A percentile compares a stretch with the other conserved stretches of the same genome.
phyloP scores from a whole-genome alignment of 1,284 basidiomycete species.

The Fistulinella cinereoalba region DNA sequence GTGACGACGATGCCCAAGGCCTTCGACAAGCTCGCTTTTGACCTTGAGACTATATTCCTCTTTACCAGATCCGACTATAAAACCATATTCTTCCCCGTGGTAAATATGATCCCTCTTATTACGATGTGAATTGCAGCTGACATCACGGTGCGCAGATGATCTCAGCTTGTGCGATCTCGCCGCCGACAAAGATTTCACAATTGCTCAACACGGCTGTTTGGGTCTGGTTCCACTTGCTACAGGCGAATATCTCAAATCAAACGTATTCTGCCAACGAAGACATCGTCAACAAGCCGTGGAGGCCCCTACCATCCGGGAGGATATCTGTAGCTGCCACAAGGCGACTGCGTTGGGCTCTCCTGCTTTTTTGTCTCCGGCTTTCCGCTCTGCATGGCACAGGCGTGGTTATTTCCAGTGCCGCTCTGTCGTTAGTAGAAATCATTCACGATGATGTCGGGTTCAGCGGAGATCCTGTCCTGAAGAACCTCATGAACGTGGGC shows the following conservation, averaged over 20 bases:
- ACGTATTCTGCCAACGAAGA: conserved; percentile 32
- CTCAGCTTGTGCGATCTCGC: conserved; percentile 35
- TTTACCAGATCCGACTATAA: conserved; percentile 41
- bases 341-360: conserved; percentile 30
- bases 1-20: conserved; percentile 1
- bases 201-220: conserved; percentile 30
- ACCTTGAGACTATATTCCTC: conserved; percentile 20
- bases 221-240: conserved; percentile 46
- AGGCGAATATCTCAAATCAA: conserved; percentile 44
- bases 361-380: conserved; percentile 25
- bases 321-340: conserved; percentile 22
- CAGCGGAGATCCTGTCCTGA: conserved; percentile 23
- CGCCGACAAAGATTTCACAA: conserved; percentile 16
- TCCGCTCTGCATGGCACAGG: conserved; percentile 26
- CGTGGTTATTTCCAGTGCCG: conserved; percentile 18
- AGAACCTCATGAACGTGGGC: conserved; percentile 30
- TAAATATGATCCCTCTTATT: conserved; percentile 14
- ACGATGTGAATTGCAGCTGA: background rate
- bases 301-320: conserved; percentile 36
- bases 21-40: conserved; percentile 3
- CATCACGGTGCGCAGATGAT: conserved; percentile 25
- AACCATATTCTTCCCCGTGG: conserved; percentile 38
- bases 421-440: conserved; percentile 16
- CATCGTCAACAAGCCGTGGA: conserved; percentile 34
- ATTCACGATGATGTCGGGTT: conserved; percentile 29